Conservation (phyloP, 108 stramenopile species). For the Skeletonema grethae region DNA sequence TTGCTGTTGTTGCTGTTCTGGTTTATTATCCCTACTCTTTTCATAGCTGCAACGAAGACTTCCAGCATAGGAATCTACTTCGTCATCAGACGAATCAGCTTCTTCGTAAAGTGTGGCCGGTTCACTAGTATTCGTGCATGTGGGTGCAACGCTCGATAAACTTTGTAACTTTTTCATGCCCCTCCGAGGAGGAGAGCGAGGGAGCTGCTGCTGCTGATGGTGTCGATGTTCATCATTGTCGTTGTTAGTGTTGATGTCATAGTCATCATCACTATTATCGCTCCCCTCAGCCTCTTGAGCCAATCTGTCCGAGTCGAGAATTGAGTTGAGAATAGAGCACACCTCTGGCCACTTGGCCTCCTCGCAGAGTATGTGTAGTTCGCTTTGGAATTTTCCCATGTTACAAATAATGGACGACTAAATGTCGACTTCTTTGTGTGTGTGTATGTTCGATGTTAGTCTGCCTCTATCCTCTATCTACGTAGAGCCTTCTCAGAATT, state of each 20-base stretch:
- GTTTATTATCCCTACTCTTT: background rate
- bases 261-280: background rate
- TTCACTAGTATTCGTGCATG: background rate
- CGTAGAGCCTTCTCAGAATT: no score
- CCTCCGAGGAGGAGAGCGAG: background rate
- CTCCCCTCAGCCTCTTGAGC: background rate
- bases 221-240: background rate
- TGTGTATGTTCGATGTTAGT: no score
- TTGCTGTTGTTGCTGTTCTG: background rate
- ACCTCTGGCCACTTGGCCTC: constrained; percentile 26
- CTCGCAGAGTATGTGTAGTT: constrained; percentile 26
- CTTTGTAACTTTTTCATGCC: background rate
- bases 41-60: constrained; percentile 6
- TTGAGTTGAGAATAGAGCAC: constrained; percentile 5
- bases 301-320: constrained; percentile 9
- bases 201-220: background rate
- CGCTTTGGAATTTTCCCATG: constrained; percentile 22
- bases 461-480: no score
- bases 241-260: background rate
- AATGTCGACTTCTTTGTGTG: no score
- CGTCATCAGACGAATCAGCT: background rate
- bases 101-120: background rate
- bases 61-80: background rate
- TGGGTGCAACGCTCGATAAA: background rate
- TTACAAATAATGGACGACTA: background rate